Evolutionary conservation across 495 filamentous ascomycete species (phyloP).

Genomic region (Jackrogersella multiformis): DNA sequence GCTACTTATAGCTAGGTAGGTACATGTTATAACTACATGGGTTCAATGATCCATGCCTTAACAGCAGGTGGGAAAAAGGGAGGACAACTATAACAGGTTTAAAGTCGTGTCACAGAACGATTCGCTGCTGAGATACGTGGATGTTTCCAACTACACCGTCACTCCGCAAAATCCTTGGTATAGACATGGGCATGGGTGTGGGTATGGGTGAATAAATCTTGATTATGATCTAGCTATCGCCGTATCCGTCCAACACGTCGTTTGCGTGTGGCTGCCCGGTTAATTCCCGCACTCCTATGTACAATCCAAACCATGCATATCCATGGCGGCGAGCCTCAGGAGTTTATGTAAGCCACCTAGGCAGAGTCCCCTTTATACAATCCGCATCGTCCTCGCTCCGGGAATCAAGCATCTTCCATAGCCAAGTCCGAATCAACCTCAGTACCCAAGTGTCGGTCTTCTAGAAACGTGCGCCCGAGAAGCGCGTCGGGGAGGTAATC

Average conservation of each 20-base stretch:
- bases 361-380: constrained; percentile 6
- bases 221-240: not conserved
- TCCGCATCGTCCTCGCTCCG: not conserved
- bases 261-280: not conserved
- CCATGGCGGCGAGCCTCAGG: not conserved
- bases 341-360: not conserved
- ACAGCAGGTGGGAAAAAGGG: too few relatives aligned
- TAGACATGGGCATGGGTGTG: too few relatives aligned
- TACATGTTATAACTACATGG: too few relatives aligned
- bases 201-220: not conserved
- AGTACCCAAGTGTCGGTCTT: constrained; percentile 81
- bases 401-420: constrained; percentile 45
- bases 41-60: too few relatives aligned
- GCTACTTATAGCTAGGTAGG: too few relatives aligned
- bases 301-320: not conserved
- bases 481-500: constrained; percentile 87
- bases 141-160: not conserved
- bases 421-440: constrained; percentile 71
- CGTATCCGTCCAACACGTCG: not conserved
- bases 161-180: not conserved
- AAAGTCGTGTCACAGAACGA: not conserved
- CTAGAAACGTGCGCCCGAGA: constrained; percentile 74
- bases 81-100: too few relatives aligned
- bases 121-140: not conserved
- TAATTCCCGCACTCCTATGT: not conserved